Evolutionary conservation across 2,329 filamentous ascomycete genomes (phyloP).

Genomic region (Ascochyta rabiei): DNA sequence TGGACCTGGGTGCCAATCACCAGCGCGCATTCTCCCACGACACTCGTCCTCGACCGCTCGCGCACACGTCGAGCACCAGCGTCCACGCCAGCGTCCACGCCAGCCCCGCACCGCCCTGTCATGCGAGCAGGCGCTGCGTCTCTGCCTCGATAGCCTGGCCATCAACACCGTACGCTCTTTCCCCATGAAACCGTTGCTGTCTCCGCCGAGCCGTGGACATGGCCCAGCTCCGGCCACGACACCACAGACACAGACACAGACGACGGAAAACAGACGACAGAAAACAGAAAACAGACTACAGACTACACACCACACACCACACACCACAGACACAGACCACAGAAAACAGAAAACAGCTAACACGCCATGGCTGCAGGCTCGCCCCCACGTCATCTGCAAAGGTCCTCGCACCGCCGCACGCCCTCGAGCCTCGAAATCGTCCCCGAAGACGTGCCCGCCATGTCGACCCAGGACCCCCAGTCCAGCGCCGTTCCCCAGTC

Average conservation of each 20-base stretch:
- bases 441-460: slow-evolving; percentile 38
- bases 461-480: slow-evolving; percentile 36
- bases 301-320: no score
- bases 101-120: slow-evolving; percentile 29
- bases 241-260: no score
- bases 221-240: not conserved
- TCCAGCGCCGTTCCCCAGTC: no score
- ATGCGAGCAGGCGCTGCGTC: slow-evolving; percentile 30
- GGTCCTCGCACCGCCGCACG: slow-evolving; percentile 37
- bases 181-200: slow-evolving; percentile 9
- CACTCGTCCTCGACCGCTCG: slow-evolving; percentile 15
- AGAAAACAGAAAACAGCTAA: slow-evolving; percentile 36
- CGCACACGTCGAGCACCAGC: not conserved
- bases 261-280: slow-evolving; percentile 23
- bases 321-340: not conserved
- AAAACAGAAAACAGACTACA: no score
- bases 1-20: slow-evolving; percentile 44
- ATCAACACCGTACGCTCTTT: slow-evolving; percentile 28
- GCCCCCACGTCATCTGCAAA: slow-evolving; percentile 30
- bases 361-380: slow-evolving; percentile 40
- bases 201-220: not conserved
- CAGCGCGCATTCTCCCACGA: slow-evolving; percentile 38
- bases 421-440: slow-evolving; percentile 39
- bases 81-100: not conserved
- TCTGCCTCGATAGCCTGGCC: slow-evolving; percentile 17